Evolutionary conservation across 2,329 filamentous ascomycete genomes (phyloP).

Genomic region (Colletotrichum lini): DNA sequence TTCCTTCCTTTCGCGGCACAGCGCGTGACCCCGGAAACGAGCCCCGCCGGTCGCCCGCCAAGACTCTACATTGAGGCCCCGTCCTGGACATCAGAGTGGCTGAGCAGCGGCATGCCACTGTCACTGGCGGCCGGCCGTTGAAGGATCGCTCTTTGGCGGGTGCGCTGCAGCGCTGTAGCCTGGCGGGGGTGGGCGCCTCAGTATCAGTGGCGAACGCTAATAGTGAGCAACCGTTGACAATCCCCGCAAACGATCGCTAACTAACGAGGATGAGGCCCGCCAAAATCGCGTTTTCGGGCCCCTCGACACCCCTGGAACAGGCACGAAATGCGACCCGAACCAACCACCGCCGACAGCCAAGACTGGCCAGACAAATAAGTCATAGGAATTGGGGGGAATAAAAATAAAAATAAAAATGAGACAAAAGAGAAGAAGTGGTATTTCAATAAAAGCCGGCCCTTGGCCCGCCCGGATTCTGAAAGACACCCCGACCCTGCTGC

Average conservation of each 20-base stretch:
- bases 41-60: conserved; percentile 32
- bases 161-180: neutral
- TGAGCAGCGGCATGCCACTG: conserved; percentile 19
- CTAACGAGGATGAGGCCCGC: conserved; percentile 35
- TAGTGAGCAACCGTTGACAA: neutral
- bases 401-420: neutral
- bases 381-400: too few relatives aligned
- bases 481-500: neutral
- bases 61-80: conserved; percentile 33
- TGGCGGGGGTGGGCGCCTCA: neutral
- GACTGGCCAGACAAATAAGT: conserved; percentile 26
- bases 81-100: conserved; percentile 15
- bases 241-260: conserved; percentile 11
- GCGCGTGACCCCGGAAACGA: conserved; percentile 26
- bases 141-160: conserved; percentile 18
- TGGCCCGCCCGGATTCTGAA: conserved; percentile 1
- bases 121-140: conserved; percentile 18
- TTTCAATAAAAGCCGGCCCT: conserved; percentile 13
- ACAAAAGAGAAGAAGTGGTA: conserved; percentile 2
- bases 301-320: conserved; percentile 22
- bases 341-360: conserved; percentile 35
- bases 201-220: conserved; percentile 4
- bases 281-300: conserved; percentile 33
- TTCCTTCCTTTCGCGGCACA: neutral
- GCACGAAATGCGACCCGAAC: conserved; percentile 14